Percentiles rank a stretch among this genome's conserved stretches.
Conservation (phyloP, 2,329 filamentous ascomycete genomes). For the Diaporthe citrichinensis region DNA sequence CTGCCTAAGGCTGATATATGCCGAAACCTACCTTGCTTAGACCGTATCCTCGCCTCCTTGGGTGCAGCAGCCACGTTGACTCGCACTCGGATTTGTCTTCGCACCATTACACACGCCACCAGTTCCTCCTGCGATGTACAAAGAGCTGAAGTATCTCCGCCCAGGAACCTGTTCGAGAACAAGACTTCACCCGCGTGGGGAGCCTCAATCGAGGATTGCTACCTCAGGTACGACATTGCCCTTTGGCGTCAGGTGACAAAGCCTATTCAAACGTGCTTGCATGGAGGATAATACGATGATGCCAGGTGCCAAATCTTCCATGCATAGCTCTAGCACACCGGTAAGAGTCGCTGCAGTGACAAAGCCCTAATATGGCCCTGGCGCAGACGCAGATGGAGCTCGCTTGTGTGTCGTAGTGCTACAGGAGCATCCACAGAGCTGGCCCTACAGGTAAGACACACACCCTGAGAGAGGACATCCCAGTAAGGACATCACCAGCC, state of each 20-base stretch:
- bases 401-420: slow-evolving; percentile 1
- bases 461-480: not conserved
- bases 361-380: not conserved
- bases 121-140: too few species aligned
- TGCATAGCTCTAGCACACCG: slow-evolving; percentile 5
- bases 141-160: not conserved
- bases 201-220: not conserved
- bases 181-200: too few species aligned
- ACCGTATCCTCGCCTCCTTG: not conserved
- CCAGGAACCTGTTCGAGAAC: not conserved
- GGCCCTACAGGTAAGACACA: not conserved
- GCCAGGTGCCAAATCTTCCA: not conserved
- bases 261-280: not conserved
- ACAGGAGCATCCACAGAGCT: not conserved
- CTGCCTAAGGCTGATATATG: not conserved
- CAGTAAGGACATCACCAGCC: not conserved
- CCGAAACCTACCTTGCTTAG: not conserved
- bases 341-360: not conserved
- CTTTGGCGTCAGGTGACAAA: not conserved
- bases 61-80: not conserved
- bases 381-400: not conserved
- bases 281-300: not conserved
- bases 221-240: not conserved
- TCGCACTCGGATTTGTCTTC: not conserved
- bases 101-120: too few species aligned